A percentile compares a stretch with the other conserved stretches of the same genome.
Conservation (phyloP, 2,329 filamentous ascomycete genomes). For the Verticillium albo-atrum region DNA sequence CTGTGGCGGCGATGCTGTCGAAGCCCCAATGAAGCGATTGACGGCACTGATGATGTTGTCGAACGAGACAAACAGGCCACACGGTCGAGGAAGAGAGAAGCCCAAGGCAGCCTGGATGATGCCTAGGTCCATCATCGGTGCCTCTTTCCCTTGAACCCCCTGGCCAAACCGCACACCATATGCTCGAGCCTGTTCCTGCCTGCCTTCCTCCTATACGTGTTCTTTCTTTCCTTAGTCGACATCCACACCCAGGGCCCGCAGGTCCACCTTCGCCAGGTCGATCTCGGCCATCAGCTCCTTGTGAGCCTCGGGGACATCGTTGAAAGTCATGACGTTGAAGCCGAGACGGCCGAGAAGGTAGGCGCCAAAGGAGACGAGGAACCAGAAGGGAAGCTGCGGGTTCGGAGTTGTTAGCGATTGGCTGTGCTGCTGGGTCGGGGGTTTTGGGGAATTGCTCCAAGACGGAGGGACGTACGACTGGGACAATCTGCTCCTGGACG, state of each 20-base stretch:
- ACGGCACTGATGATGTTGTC: neutral
- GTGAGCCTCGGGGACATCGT: conserved; percentile 89
- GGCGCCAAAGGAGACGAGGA: conserved; percentile 83
- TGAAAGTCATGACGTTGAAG: conserved; percentile 91
- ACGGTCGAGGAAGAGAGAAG: neutral
- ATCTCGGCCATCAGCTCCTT: conserved; percentile 86
- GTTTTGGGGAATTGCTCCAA: neutral
- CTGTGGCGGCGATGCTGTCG: neutral
- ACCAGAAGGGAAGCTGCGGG: conserved; percentile 86
- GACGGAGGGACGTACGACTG: conserved; percentile 62
- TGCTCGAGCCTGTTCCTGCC: neutral
- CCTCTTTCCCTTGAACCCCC: neutral
- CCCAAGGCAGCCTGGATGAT: neutral
- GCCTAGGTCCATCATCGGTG: neutral
- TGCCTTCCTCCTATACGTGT: neutral
- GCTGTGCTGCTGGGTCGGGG: neutral
- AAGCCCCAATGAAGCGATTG: neutral
- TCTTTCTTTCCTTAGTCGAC: conserved; percentile 53
- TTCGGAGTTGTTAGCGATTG: conserved; percentile 1
- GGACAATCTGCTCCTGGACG: conserved; percentile 81
- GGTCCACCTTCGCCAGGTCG: conserved; percentile 67
- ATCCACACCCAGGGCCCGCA: conserved; percentile 70
- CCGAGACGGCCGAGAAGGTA: conserved; percentile 90
- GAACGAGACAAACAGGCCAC: neutral
- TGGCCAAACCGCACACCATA: neutral